phyloP scores from a whole-genome alignment of 208 protist genomes.

The Trypanosoma avium region DNA sequence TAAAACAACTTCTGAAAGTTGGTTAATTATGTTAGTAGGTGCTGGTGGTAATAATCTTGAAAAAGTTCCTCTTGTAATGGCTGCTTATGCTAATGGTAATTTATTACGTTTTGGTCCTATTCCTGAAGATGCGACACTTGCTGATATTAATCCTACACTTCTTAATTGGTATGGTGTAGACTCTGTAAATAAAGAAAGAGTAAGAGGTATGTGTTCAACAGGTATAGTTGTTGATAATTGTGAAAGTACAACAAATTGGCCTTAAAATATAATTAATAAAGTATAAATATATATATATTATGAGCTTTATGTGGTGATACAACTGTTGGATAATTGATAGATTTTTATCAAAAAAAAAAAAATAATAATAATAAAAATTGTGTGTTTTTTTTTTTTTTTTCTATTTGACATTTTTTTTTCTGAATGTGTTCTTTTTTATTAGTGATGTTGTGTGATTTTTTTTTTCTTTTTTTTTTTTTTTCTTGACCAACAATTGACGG shows the following conservation, averaged over 20 bases:
- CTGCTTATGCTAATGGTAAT: conserved; percentile 53
- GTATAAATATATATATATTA: neutral
- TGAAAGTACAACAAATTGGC: conserved; percentile 20
- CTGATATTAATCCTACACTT: conserved; percentile 52
- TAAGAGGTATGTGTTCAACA: conserved; percentile 65
- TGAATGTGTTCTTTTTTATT: too few relatives aligned
- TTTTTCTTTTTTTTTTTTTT: too few relatives aligned
- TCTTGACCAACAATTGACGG: too few relatives aligned
- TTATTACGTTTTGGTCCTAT: conserved; percentile 50
- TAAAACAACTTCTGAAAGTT: conserved; percentile 43
- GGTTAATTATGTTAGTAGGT: conserved; percentile 66
- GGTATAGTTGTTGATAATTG: conserved; percentile 57
- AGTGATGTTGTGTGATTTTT: too few relatives aligned
- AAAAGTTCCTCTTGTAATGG: conserved; percentile 53
- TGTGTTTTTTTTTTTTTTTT: too few relatives aligned
- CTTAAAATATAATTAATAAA: neutral
- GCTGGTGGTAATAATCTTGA: conserved; percentile 31
- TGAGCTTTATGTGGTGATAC: too few relatives aligned
- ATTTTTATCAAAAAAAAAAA: too few relatives aligned
- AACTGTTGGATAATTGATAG: too few relatives aligned
- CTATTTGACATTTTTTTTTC: too few relatives aligned
- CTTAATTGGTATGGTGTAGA: conserved; percentile 50
- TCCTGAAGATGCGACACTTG: conserved; percentile 17
- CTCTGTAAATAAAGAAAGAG: conserved; percentile 1
- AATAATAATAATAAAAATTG: too few relatives aligned